Conservation (phyloP, 1,284 basidiomycete species). For the Microbotryum intermedium region DNA sequence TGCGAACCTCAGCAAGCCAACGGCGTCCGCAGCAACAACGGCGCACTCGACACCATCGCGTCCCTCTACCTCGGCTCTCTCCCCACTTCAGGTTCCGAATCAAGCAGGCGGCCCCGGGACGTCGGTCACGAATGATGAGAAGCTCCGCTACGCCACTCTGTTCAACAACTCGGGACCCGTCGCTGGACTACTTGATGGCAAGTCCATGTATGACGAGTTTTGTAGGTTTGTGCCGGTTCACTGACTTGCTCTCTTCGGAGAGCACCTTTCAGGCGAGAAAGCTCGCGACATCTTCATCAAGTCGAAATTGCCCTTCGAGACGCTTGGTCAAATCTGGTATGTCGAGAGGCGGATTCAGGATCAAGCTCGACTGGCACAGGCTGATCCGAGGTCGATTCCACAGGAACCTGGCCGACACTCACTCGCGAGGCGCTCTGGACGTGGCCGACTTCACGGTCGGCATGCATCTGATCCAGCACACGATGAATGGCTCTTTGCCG, state of each 20-base stretch:
- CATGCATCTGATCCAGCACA: constrained; percentile 64
- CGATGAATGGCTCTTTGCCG: constrained; percentile 71
- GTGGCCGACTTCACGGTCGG: constrained; percentile 88
- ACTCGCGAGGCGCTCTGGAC: constrained; percentile 82
- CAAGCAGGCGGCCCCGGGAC: constrained; percentile 2
- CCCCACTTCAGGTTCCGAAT: background rate
- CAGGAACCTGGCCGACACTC: constrained; percentile 90
- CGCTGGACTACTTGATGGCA: constrained; percentile 68
- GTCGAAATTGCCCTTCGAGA: constrained; percentile 80
- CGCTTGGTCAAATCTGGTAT: constrained; percentile 88
- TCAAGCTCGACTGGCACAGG: background rate
- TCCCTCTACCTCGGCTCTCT: constrained; percentile 6
- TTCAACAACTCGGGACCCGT: constrained; percentile 65
- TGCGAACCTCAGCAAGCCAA: constrained; percentile 32
- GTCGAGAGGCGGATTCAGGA: constrained; percentile 31
- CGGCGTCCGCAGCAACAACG: constrained; percentile 41
- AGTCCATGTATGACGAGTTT: constrained; percentile 28
- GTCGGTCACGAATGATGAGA: constrained; percentile 61
- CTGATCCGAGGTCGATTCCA: background rate
- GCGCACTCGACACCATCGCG: constrained; percentile 14
- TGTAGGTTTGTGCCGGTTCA: background rate
- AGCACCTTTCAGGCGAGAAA: constrained; percentile 58
- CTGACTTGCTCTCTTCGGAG: background rate
- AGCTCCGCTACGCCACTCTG: constrained; percentile 67
- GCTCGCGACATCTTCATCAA: constrained; percentile 88